Conservation (phyloP, 1,139 yeast genomes). For the Hemisphaericaspora subhashii region DNA sequence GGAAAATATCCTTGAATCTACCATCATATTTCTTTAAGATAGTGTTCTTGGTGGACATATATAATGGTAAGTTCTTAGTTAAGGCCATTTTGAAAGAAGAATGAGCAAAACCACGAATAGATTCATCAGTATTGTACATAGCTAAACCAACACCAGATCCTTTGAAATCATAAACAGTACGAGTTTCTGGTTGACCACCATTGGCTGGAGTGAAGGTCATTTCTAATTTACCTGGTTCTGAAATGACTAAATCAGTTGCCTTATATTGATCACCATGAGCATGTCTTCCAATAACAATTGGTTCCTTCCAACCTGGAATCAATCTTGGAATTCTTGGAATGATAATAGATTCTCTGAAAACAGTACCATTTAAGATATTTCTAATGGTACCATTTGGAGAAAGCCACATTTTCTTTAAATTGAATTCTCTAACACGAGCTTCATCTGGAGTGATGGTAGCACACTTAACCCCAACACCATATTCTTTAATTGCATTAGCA, state of each 20-base stretch:
- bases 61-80: constrained; percentile 62
- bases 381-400: constrained; percentile 86
- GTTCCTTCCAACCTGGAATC: constrained; percentile 77
- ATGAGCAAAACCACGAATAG: constrained; percentile 77
- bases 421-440: constrained; percentile 73
- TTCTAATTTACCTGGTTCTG: constrained; percentile 68
- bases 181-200: constrained; percentile 52
- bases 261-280: constrained; percentile 86
- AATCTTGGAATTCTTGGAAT: constrained; percentile 75
- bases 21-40: constrained; percentile 82
- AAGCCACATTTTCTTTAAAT: constrained; percentile 79
- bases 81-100: constrained; percentile 76
- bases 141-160: constrained; percentile 75
- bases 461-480: constrained; percentile 83
- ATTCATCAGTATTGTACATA: constrained; percentile 81
- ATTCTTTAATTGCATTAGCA: constrained; percentile 70
- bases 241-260: constrained; percentile 72
- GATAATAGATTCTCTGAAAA: constrained; percentile 80
- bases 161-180: constrained; percentile 59
- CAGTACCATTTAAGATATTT: constrained; percentile 80
- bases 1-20: constrained; percentile 77
- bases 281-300: constrained; percentile 83
- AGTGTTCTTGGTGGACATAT: constrained; percentile 76
- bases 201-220: constrained; percentile 62
- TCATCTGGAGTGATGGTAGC: constrained; percentile 89